These are phyloP conservation scores for Cymbopogon citratus DNA, from an alignment of 176 grass and related monocot species.

Conservation along the genomic window DNA sequence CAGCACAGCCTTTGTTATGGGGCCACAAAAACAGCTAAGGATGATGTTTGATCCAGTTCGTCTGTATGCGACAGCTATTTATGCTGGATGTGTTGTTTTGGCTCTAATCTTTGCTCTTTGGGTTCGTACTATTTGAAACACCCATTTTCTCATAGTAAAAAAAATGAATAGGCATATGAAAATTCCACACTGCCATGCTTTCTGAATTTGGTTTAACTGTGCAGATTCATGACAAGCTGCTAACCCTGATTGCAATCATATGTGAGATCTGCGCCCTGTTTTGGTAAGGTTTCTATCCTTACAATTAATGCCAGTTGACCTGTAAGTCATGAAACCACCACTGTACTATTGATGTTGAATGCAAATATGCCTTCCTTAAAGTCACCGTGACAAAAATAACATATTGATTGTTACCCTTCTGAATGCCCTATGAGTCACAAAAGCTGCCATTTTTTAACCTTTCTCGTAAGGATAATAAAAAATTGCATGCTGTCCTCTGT, in stretches of 20 bases:
- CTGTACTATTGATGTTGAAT: neutral
- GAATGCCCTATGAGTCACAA: neutral
- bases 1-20: constrained; percentile 90
- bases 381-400: neutral
- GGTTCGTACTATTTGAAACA: constrained; percentile 43
- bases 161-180: neutral
- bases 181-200: neutral
- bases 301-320: neutral
- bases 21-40: constrained; percentile 54
- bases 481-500: neutral
- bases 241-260: constrained; percentile 77
- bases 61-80: constrained; percentile 68
- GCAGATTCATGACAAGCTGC: constrained; percentile 84
- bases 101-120: constrained; percentile 78
- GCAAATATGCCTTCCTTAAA: constrained; percentile 4
- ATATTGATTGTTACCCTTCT: neutral
- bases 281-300: constrained; percentile 34
- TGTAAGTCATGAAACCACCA: constrained; percentile 6
- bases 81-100: constrained; percentile 66
- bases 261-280: constrained; percentile 75
- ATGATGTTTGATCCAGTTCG: constrained; percentile 94
- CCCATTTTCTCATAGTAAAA: neutral
- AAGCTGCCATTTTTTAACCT: neutral
- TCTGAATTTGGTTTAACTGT: constrained; percentile 21
- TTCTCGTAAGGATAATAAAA: neutral